These are phyloP conservation scores for Thuja plicata DNA, from an alignment of 83 land plant species.

Conservation along the genomic window DNA sequence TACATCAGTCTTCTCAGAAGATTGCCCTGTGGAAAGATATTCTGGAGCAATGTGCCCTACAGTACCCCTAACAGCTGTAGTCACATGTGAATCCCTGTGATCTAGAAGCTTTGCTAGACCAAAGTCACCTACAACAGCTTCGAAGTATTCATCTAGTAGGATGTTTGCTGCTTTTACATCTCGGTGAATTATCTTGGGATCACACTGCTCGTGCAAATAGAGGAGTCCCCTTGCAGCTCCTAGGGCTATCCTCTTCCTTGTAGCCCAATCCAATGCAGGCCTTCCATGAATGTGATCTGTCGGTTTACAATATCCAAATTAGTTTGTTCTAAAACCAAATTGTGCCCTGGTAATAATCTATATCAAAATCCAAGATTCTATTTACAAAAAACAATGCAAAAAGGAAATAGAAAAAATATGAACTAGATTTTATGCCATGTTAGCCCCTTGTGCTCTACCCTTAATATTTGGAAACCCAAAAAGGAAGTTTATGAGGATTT, in stretches of 20 bases:
- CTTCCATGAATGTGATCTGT: constrained; percentile 30
- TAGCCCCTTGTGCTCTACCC: not conserved
- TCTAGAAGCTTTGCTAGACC: constrained; percentile 74
- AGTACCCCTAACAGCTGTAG: constrained; percentile 74
- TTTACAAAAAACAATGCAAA: not conserved
- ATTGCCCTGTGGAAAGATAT: constrained; percentile 78
- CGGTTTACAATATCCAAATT: not conserved
- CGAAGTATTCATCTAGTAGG: constrained; percentile 62
- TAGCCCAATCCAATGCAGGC: constrained; percentile 59
- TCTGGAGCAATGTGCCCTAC: constrained; percentile 85
- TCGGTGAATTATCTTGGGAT: constrained; percentile 74
- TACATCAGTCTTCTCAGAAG: constrained; percentile 80
- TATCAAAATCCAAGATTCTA: not conserved
- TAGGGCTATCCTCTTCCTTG: constrained; percentile 58
- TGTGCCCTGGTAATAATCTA: not conserved
- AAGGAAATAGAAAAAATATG: not conserved
- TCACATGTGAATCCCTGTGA: constrained; percentile 70
- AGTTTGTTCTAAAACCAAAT: constrained; percentile 3
- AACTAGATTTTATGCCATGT: not conserved
- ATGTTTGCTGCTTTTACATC: constrained; percentile 77
- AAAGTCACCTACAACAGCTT: constrained; percentile 72
- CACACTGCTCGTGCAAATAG: constrained; percentile 75
- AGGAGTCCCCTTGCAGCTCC: constrained; percentile 68
- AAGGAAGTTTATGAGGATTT: constrained; percentile 20
- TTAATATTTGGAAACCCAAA: not conserved